These are phyloP conservation scores for Globisporangium uncinulatum DNA, from an alignment of 352 stramenopile species.

Conservation along the genomic window DNA sequence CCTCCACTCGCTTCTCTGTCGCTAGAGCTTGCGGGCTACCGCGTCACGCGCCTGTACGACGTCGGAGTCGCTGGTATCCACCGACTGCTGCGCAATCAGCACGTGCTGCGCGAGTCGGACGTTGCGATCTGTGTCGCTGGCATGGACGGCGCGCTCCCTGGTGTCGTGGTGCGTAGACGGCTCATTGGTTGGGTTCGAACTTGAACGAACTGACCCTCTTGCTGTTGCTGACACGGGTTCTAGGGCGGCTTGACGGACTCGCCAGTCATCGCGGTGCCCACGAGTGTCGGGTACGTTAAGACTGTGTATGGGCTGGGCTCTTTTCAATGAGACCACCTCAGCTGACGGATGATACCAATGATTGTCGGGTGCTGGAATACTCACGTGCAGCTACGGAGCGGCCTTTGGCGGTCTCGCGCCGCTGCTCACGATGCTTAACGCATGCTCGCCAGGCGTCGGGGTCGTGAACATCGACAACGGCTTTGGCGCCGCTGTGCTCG, in stretches of 20 bases:
- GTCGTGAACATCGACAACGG: conserved; percentile 99
- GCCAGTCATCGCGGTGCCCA: conserved; percentile 88
- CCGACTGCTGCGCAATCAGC: conserved; percentile 84
- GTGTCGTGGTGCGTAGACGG: conserved; percentile 87
- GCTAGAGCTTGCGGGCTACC: conserved; percentile 84
- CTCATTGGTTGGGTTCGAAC: background rate
- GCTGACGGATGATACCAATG: background rate
- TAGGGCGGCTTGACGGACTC: conserved; percentile 78
- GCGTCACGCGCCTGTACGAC: conserved; percentile 86
- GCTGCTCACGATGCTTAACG: conserved; percentile 97
- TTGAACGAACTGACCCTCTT: background rate
- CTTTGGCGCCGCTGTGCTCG: conserved; percentile 94
- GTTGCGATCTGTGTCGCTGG: conserved; percentile 95
- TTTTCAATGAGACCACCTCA: background rate
- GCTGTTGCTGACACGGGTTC: background rate
- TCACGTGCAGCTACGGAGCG: conserved; percentile 50
- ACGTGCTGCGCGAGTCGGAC: conserved; percentile 80
- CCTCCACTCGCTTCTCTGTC: too few relatives aligned
- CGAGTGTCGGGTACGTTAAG: conserved; percentile 87
- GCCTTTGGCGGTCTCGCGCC: conserved; percentile 90
- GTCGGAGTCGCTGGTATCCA: conserved; percentile 94
- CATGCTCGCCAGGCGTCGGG: conserved; percentile 95
- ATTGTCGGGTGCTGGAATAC: background rate
- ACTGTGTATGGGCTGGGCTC: conserved; percentile 8
- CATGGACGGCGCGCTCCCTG: conserved; percentile 97